Percentiles rank a stretch among this genome's conserved stretches.
These are phyloP conservation scores for Curvularia hawaiiensis DNA, from an alignment of 2,329 filamentous ascomycete genomes.

Conservation along the genomic window DNA sequence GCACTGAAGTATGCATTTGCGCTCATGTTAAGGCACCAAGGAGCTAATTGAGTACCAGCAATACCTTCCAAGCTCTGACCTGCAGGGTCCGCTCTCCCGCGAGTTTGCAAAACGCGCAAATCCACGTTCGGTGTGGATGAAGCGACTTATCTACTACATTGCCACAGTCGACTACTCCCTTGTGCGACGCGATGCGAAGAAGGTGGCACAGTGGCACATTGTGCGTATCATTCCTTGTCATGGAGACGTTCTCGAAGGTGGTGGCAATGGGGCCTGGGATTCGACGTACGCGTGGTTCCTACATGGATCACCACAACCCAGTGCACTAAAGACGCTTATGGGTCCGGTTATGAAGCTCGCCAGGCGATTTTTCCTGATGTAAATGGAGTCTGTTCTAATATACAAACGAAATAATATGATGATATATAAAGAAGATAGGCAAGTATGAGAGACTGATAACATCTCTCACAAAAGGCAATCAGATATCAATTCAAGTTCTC, in stretches of 20 bases:
- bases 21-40: no score
- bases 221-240: constrained; percentile 23
- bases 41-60: constrained; percentile 10
- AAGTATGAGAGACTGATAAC: neutral
- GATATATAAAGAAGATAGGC: neutral
- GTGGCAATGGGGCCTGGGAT: constrained; percentile 14
- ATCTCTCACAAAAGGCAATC: neutral
- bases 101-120: constrained; percentile 22
- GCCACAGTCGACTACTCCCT: constrained; percentile 17
- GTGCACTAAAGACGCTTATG: neutral
- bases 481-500: neutral
- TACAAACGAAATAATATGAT: neutral
- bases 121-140: constrained; percentile 22
- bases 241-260: constrained; percentile 17
- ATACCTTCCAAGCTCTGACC: constrained; percentile 20
- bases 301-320: neutral
- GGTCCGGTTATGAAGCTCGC: constrained; percentile 14
- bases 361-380: constrained; percentile 20
- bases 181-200: constrained; percentile 22
- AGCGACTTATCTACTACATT: constrained; percentile 18
- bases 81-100: constrained; percentile 10
- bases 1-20: constrained; percentile 16
- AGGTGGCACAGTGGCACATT: constrained; percentile 21
- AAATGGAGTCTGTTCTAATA: neutral
- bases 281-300: constrained; percentile 20